Percentiles rank a stretch among this genome's conserved stretches.
Conservation (phyloP, 176 grass and related monocot genomes). For the Stipa capillata region DNA sequence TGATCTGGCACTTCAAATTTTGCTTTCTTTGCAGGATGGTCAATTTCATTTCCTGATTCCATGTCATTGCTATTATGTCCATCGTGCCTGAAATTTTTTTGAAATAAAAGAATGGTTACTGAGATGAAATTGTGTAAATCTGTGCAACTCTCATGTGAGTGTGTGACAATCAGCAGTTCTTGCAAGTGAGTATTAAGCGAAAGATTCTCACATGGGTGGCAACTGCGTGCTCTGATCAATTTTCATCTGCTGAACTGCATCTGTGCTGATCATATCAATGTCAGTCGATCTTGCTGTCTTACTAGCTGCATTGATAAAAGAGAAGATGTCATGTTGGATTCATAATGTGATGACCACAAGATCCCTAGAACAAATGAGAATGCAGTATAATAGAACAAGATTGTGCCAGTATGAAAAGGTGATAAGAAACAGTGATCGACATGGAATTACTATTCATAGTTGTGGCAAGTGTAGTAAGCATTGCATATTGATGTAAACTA, state of each 20-base stretch:
- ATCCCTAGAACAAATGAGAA: background rate
- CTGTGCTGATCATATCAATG: constrained; percentile 14
- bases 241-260: constrained; percentile 24
- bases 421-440: background rate
- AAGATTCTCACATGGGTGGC: constrained; percentile 32
- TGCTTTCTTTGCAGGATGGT: constrained; percentile 41
- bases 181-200: background rate
- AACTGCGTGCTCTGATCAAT: constrained; percentile 11
- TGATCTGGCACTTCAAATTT: constrained; percentile 25
- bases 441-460: constrained; percentile 7
- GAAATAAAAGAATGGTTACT: constrained; percentile 1
- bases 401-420: background rate
- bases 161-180: background rate
- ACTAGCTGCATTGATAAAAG: constrained; percentile 22
- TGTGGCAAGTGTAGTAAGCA: background rate
- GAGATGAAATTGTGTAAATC: constrained; percentile 7
- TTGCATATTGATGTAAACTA: constrained; percentile 15
- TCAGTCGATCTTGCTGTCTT: background rate
- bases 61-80: constrained; percentile 1
- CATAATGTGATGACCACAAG: background rate
- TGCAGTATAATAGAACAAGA: background rate
- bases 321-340: background rate
- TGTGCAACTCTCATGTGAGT: background rate
- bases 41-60: constrained; percentile 27
- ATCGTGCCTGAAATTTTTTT: constrained; percentile 39